Evolutionary conservation across 371 early-diverging fungal genomes (phyloP).

Genomic region (Mortierella sp.): DNA sequence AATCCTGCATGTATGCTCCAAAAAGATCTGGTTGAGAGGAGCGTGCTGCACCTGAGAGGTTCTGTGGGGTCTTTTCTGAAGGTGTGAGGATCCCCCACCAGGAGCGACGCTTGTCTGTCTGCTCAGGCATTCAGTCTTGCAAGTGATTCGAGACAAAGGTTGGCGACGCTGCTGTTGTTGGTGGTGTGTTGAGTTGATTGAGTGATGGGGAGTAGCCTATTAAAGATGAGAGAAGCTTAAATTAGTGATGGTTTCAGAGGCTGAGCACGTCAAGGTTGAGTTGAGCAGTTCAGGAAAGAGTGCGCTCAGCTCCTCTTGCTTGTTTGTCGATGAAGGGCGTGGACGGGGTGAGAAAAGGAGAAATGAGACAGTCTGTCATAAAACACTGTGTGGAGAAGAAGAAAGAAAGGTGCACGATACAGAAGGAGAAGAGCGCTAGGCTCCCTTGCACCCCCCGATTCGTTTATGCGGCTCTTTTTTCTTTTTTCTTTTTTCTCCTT

Average conservation of each 20-base stretch:
- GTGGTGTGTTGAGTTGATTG: neutral
- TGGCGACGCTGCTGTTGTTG: neutral
- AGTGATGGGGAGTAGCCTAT: neutral
- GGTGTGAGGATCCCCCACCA: conserved; percentile 54
- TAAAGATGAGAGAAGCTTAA: neutral
- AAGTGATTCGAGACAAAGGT: neutral
- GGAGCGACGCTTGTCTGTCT: conserved; percentile 49
- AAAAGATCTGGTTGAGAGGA: conserved; percentile 36
- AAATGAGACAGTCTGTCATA: too few relatives aligned
- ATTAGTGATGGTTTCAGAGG: neutral
- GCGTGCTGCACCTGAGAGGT: conserved; percentile 11
- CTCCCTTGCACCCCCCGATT: neutral
- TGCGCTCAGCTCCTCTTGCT: too few relatives aligned
- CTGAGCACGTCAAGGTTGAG: neutral
- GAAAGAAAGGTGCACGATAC: neutral
- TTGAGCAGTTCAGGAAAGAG: too few relatives aligned
- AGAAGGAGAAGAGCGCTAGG: too few relatives aligned
- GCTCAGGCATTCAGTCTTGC: conserved; percentile 39
- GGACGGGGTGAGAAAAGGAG: neutral
- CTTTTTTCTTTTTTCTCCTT: neutral
- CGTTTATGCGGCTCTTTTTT: neutral
- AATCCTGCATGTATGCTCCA: conserved; percentile 20
- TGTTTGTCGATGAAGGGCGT: neutral
- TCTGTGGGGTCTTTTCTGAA: conserved; percentile 17
- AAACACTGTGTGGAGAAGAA: neutral